These are phyloP conservation scores for Chlorencoelia australis DNA, from an alignment of 2,329 filamentous ascomycete genomes.

Conservation along the genomic window DNA sequence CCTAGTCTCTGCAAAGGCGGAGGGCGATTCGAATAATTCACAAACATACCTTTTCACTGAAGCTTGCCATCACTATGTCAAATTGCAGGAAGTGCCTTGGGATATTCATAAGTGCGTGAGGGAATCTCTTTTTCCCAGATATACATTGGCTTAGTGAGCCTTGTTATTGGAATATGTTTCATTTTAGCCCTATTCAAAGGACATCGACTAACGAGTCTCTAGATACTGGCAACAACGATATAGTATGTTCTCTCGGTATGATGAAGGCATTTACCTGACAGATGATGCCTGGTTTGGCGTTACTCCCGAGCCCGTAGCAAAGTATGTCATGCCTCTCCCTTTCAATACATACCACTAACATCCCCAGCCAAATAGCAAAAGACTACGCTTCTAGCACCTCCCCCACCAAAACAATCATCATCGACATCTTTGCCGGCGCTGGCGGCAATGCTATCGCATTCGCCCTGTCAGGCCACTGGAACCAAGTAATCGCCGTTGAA, in stretches of 20 bases:
- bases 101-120: conserved; percentile 77
- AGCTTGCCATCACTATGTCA: conserved; percentile 66
- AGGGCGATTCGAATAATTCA: too few species aligned
- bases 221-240: conserved; percentile 90
- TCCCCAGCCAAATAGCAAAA: conserved; percentile 56
- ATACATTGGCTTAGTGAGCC: too few species aligned
- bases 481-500: conserved; percentile 80
- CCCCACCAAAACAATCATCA: conserved; percentile 35
- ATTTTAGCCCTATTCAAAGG: too few species aligned
- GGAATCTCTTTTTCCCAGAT: neutral
- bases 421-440: conserved; percentile 85
- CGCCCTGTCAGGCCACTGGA: conserved; percentile 69
- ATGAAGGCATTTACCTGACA: conserved; percentile 82
- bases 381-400: conserved; percentile 47
- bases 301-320: conserved; percentile 84
- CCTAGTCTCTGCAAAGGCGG: too few species aligned
- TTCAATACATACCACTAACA: conserved; percentile 4
- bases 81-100: conserved; percentile 61
- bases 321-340: conserved; percentile 39
- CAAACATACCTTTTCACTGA: conserved; percentile 38
- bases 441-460: conserved; percentile 96
- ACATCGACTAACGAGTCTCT: neutral
- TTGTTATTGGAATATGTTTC: too few species aligned
- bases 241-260: conserved; percentile 77
- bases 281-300: conserved; percentile 95